phyloP scores from a whole-genome alignment of 2,329 filamentous ascomycete genomes.

The Bimuria novae-zelandiae region DNA sequence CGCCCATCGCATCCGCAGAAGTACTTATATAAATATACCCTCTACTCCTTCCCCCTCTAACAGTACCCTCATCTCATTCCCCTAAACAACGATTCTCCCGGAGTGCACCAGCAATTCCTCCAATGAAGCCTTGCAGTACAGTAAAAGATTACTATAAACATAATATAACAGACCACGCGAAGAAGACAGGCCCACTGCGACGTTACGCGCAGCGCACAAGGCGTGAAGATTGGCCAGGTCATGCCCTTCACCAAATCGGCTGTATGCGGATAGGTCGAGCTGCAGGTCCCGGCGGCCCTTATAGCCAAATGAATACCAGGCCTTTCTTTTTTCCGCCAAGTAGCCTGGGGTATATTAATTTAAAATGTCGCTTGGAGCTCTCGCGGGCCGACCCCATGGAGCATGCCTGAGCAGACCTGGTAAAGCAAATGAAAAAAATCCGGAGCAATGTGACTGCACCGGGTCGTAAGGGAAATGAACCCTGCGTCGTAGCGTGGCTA shows the following conservation, averaged over 20 bases:
- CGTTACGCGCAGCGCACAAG: background rate
- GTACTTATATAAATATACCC: too few relatives aligned
- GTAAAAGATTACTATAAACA: background rate
- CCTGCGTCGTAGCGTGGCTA: too few relatives aligned
- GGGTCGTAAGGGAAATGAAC: too few relatives aligned
- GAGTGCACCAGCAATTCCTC: background rate
- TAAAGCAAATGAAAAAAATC: too few relatives aligned
- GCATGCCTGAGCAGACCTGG: too few relatives aligned
- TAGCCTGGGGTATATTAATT: background rate
- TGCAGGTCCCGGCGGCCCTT: constrained; percentile 37
- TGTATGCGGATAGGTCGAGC: constrained; percentile 27
- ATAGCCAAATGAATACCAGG: constrained; percentile 30
- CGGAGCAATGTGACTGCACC: too few relatives aligned
- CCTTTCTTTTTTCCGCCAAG: constrained; percentile 28
- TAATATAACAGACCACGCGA: background rate
- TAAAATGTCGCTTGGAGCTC: constrained; percentile 1
- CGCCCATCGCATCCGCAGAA: too few relatives aligned
- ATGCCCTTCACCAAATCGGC: background rate
- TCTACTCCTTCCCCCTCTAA: too few relatives aligned
- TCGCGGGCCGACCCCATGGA: background rate
- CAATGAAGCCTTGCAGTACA: background rate
- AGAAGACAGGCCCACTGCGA: too few relatives aligned
- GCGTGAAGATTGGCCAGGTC: background rate
- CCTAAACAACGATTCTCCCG: background rate
- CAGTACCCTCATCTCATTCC: background rate